These are phyloP conservation scores for Cryphonectria parasitica DNA, from an alignment of 2,329 filamentous ascomycete genomes.

Conservation along the genomic window DNA sequence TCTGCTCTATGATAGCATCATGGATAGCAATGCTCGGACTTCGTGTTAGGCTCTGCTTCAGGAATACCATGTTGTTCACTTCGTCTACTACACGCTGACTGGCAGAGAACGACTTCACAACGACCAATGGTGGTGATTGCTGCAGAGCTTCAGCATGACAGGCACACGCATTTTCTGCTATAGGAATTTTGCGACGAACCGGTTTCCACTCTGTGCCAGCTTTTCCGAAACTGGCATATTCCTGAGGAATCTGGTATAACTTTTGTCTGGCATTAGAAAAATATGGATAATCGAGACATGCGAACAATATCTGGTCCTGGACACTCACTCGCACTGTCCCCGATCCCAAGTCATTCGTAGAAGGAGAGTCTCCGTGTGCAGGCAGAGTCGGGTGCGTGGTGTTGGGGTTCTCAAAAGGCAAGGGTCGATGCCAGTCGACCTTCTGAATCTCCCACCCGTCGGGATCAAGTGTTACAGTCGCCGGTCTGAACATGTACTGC, in stretches of 20 bases:
- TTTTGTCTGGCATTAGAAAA: neutral
- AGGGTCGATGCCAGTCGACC: conserved; percentile 8
- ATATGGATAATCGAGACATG: no score
- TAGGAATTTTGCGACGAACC: neutral
- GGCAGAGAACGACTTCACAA: conserved; percentile 25
- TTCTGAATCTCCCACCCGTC: conserved; percentile 20
- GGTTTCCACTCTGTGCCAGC: conserved; percentile 13
- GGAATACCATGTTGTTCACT: conserved; percentile 23
- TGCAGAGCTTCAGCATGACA: neutral
- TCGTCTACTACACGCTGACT: conserved; percentile 17
- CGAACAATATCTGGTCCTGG: neutral
- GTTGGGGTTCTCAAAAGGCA: conserved; percentile 19
- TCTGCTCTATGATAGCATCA: conserved; percentile 24
- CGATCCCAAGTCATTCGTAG: conserved; percentile 1
- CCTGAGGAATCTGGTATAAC: conserved; percentile 18
- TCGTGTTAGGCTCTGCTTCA: conserved; percentile 22
- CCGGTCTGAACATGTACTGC: conserved; percentile 25
- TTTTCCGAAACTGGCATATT: conserved; percentile 12
- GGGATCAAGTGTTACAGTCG: conserved; percentile 17
- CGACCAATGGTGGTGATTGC: conserved; percentile 13
- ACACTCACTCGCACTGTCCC: conserved; percentile 20
- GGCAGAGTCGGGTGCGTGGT: neutral
- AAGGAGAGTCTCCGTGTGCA: conserved; percentile 7
- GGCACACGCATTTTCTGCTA: neutral
- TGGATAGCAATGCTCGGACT: conserved; percentile 22